These are phyloP conservation scores for Xylariomycetidae sp. DNA, from an alignment of 2,329 filamentous ascomycete genomes.

Conservation along the genomic window DNA sequence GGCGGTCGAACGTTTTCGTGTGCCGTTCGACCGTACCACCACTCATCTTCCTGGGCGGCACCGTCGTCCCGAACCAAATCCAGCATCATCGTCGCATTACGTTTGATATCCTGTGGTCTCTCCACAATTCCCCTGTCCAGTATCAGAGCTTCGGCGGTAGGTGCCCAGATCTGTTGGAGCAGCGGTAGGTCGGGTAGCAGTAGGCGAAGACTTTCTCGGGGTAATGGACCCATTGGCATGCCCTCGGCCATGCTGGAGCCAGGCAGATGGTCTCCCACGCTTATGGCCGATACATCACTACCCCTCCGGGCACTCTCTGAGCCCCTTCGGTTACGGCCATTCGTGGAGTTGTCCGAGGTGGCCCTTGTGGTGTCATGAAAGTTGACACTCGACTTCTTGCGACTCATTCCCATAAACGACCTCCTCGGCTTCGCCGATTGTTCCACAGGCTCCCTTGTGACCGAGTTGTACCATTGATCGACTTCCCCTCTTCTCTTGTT, in stretches of 20 bases:
- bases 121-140: slow-evolving; percentile 55
- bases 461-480: slow-evolving; percentile 53
- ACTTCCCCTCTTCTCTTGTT: slow-evolving; percentile 55
- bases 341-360: slow-evolving; percentile 8
- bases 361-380: slow-evolving; percentile 26
- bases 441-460: slow-evolving; percentile 42
- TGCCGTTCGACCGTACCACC: slow-evolving; percentile 53
- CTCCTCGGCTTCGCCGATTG: slow-evolving; percentile 45
- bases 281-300: slow-evolving; percentile 22
- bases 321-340: slow-evolving; percentile 21
- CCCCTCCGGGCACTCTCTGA: slow-evolving; percentile 23
- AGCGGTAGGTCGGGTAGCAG: slow-evolving; percentile 52
- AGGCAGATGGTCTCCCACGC: slow-evolving; percentile 30
- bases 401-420: slow-evolving; percentile 48
- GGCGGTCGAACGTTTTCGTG: slow-evolving; percentile 53
- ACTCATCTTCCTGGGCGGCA: slow-evolving; percentile 55
- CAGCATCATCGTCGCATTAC: slow-evolving; percentile 58
- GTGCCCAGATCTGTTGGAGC: slow-evolving; percentile 58
- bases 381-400: slow-evolving; percentile 50
- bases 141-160: slow-evolving; percentile 59
- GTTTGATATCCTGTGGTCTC: slow-evolving; percentile 55
- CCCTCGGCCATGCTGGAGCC: slow-evolving; percentile 52
- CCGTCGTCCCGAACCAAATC: slow-evolving; percentile 62
- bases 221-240: slow-evolving; percentile 56
- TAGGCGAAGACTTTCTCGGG: slow-evolving; percentile 43